Evolutionary conservation across 108 stramenopile genomes (phyloP).

Genomic region (Heterococcus sp.): DNA sequence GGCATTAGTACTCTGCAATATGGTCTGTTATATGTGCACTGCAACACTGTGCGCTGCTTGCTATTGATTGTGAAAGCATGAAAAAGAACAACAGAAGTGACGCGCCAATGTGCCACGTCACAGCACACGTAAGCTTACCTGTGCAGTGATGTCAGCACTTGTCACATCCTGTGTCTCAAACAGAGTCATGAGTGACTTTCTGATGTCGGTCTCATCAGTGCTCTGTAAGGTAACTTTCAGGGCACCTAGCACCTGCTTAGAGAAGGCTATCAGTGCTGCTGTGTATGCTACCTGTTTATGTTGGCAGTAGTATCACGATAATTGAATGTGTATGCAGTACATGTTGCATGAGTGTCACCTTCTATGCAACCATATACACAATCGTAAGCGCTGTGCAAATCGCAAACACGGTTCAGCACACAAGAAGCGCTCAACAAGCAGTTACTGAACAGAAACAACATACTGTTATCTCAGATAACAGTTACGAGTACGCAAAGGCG

Average conservation of each 20-base stretch:
- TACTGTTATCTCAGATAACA: too few species aligned
- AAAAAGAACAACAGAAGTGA: slow-evolving; percentile 26
- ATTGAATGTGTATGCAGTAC: too few species aligned
- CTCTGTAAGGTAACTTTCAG: slow-evolving; percentile 1
- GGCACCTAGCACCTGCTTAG: slow-evolving; percentile 16
- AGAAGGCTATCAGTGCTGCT: slow-evolving; percentile 26
- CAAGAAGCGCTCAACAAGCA: too few species aligned
- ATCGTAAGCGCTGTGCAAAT: too few species aligned
- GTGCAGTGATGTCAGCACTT: slow-evolving; percentile 41
- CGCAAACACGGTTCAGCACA: too few species aligned
- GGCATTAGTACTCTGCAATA: background rate
- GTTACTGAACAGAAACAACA: too few species aligned
- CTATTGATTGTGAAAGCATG: slow-evolving; percentile 12
- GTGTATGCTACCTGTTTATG: slow-evolving; percentile 38
- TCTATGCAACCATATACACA: too few species aligned
- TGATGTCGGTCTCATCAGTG: slow-evolving; percentile 14
- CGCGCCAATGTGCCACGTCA: slow-evolving; percentile 15
- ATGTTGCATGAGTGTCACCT: too few species aligned
- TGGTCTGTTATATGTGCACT: background rate
- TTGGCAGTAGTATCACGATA: too few species aligned
- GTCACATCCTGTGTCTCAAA: slow-evolving; percentile 35
- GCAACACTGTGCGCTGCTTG: slow-evolving; percentile 11
- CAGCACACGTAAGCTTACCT: slow-evolving; percentile 4
- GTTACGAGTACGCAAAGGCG: too few species aligned
- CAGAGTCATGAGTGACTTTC: slow-evolving; percentile 22